Conservation (phyloP, 306 rosid species). For the Erythrophleum fordii region DNA sequence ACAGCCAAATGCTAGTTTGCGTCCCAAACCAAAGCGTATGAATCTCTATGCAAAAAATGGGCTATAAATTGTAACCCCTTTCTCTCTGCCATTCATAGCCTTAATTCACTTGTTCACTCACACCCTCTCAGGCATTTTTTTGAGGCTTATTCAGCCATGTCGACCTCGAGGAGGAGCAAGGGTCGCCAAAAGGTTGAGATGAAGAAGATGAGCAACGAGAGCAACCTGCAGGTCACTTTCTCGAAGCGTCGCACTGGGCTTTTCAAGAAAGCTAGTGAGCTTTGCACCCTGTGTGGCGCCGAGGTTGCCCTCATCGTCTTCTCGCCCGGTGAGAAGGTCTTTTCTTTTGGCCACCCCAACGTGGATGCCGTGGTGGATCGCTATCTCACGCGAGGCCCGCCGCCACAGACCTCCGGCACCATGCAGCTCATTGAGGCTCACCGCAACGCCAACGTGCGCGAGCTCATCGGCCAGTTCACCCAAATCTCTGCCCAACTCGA, state of each 20-base stretch:
- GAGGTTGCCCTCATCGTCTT: conserved; percentile 28
- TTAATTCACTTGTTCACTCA: background rate
- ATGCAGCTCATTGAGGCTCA: conserved; percentile 17
- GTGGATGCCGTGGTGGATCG: background rate
- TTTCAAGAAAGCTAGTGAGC: conserved; percentile 36
- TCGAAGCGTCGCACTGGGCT: conserved; percentile 35
- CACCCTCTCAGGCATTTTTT: background rate
- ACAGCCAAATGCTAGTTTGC: background rate
- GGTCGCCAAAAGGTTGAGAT: conserved; percentile 34
- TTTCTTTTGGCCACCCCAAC: conserved; percentile 31
- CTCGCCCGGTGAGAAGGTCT: conserved; percentile 15
- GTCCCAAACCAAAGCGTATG: background rate
- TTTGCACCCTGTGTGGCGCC: conserved; percentile 30
- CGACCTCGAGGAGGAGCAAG: conserved; percentile 2
- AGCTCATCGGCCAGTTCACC: background rate
- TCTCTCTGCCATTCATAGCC: background rate
- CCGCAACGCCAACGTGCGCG: conserved; percentile 12
- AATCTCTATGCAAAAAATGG: background rate
- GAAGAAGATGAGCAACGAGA: conserved; percentile 34
- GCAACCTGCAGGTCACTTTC: conserved; percentile 36
- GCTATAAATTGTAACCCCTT: background rate
- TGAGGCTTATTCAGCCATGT: background rate
- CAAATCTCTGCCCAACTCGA: background rate
- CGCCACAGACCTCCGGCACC: background rate
- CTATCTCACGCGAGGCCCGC: conserved; percentile 2